phyloP scores from a whole-genome alignment of 129 eudicot genomes.

The Saussurea involucrata region DNA sequence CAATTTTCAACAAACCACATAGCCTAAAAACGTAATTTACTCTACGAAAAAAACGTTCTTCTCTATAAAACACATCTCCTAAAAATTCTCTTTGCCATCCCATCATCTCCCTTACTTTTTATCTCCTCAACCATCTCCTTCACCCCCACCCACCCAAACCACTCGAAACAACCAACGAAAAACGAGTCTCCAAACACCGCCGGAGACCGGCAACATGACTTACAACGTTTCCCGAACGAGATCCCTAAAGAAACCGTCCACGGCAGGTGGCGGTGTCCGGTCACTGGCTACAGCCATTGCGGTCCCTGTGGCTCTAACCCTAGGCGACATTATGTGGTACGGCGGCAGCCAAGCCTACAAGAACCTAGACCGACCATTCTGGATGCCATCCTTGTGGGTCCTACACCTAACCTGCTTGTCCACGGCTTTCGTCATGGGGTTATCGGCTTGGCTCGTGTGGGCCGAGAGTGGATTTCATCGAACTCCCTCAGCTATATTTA shows the following conservation, averaged over 20 bases:
- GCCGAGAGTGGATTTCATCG: conserved; percentile 88
- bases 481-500: conserved; percentile 43
- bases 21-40: not conserved
- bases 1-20: not conserved
- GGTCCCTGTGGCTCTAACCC: conserved; percentile 56
- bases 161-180: not conserved
- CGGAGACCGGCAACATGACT: conserved; percentile 13
- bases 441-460: conserved; percentile 92
- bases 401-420: conserved; percentile 50
- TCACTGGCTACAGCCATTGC: conserved; percentile 56
- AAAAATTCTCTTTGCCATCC: conserved; percentile 23
- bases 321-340: conserved; percentile 38
- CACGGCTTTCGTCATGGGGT: conserved; percentile 50
- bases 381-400: conserved; percentile 78
- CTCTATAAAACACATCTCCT: conserved; percentile 14
- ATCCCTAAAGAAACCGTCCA: conserved; percentile 30
- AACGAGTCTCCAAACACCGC: not conserved
- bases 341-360: conserved; percentile 33
- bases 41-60: not conserved
- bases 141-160: no score
- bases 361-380: conserved; percentile 37
- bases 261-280: conserved; percentile 68
- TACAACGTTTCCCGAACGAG: conserved; percentile 18
- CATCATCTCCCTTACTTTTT: not conserved
- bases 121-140: conserved; percentile 4